Conservation (phyloP, 2,329 filamentous ascomycete species). For the Ceratocystis albifundus region DNA sequence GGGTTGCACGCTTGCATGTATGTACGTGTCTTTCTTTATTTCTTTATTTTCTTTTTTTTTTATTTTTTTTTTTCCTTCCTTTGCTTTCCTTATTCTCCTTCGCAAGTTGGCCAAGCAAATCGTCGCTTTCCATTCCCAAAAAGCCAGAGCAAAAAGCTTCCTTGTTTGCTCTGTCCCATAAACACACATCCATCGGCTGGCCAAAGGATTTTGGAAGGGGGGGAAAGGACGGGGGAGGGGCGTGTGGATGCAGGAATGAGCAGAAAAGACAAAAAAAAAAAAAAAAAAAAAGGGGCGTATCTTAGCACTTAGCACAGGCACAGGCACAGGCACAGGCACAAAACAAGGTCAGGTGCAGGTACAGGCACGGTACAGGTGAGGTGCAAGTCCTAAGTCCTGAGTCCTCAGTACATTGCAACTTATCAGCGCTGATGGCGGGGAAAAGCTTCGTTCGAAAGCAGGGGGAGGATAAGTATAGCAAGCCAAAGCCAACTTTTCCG, state of each 20-base stretch:
- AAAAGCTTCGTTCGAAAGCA: not conserved
- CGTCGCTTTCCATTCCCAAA: not conserved
- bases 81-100: not conserved
- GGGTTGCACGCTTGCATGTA: not conserved
- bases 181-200: not conserved
- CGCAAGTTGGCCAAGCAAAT: not conserved
- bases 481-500: too few species aligned
- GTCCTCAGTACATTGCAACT: not conserved
- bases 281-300: not conserved
- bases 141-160: not conserved
- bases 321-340: not conserved
- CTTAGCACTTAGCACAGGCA: not conserved
- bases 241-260: not conserved
- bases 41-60: not conserved
- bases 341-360: not conserved
- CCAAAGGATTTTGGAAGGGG: not conserved
- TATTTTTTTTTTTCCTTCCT: not conserved
- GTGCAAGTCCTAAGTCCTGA: not conserved
- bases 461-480: too few species aligned
- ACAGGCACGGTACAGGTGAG: not conserved
- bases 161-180: constrained; percentile 7
- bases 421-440: not conserved
- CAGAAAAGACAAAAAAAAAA: not conserved
- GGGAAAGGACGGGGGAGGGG: not conserved
- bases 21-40: not conserved